A percentile compares a stretch with the other conserved stretches of the same genome.
Conservation (phyloP, 768 basidiomycete species). For the Lentinula raphanica region DNA sequence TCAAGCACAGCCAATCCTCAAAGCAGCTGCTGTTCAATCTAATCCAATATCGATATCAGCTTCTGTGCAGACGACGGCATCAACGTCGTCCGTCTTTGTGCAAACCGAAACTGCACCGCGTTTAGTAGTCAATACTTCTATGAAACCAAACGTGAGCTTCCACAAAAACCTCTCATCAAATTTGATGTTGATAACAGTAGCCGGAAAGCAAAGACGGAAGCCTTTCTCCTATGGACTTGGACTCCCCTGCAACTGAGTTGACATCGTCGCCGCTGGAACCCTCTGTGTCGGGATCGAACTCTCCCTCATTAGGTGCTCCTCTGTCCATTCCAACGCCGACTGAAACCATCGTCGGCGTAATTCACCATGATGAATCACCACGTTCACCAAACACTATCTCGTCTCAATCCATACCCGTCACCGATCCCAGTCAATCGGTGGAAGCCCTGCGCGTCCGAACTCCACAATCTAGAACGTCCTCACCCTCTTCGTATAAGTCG, state of each 20-base stretch:
- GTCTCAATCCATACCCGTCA: background rate
- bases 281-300: slow-evolving; percentile 2
- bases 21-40: slow-evolving; percentile 35
- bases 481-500: background rate
- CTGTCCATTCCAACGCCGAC: background rate
- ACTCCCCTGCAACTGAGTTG: slow-evolving; percentile 35
- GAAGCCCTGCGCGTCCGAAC: background rate
- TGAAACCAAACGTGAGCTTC: slow-evolving; percentile 8
- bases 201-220: slow-evolving; percentile 35
- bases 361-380: too few species aligned
- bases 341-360: too few species aligned
- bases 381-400: background rate
- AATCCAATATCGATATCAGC: slow-evolving; percentile 7
- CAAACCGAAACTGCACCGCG: slow-evolving; percentile 13
- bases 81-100: slow-evolving; percentile 13
- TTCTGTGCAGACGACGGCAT: slow-evolving; percentile 19
- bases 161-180: background rate
- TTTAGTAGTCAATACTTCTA: slow-evolving; percentile 11
- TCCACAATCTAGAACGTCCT: background rate
- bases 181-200: slow-evolving; percentile 3
- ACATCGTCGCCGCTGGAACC: slow-evolving; percentile 16
- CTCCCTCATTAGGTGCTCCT: background rate
- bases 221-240: slow-evolving; percentile 60
- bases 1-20: slow-evolving; percentile 34
- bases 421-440: background rate